phyloP scores from a whole-genome alignment of 306 rosid genomes.

The Trifolium subterraneum region DNA sequence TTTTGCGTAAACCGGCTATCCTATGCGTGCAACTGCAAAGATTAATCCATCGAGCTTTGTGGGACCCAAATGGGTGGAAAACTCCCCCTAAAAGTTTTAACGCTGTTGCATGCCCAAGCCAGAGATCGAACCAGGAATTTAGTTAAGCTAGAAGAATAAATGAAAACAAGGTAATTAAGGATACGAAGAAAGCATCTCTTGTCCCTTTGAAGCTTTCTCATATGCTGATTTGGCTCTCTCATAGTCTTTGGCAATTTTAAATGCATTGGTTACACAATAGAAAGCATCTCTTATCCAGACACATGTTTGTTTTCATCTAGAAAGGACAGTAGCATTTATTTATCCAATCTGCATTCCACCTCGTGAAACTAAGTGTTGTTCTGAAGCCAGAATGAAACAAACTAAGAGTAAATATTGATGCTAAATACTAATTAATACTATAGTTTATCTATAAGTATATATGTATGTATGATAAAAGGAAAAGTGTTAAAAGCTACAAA shows the following conservation, averaged over 20 bases:
- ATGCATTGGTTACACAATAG: not conserved
- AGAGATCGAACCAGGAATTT: too few relatives aligned
- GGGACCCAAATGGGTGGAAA: too few relatives aligned
- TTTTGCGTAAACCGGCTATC: too few relatives aligned
- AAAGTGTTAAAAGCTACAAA: too few relatives aligned
- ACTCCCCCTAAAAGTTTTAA: too few relatives aligned
- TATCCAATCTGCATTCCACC: conserved; percentile 32
- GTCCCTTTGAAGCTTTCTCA: conserved; percentile 26
- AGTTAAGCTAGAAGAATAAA: not conserved
- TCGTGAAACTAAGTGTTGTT: conserved; percentile 23
- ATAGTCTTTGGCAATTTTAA: conserved; percentile 6
- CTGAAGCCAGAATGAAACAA: not conserved
- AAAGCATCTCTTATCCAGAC: not conserved
- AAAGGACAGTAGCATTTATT: conserved; percentile 20
- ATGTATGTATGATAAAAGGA: not conserved
- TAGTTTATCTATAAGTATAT: too few relatives aligned
- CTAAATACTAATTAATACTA: too few relatives aligned
- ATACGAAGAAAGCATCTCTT: conserved; percentile 30
- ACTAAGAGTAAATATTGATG: too few relatives aligned
- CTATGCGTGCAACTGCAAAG: too few relatives aligned
- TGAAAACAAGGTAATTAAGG: not conserved
- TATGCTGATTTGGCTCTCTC: conserved; percentile 2
- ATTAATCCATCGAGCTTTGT: too few relatives aligned
- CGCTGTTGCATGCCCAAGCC: too few relatives aligned
- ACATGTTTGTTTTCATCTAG: not conserved